Conservation (phyloP, 73 alveolate genomes). For the Tetrahymena malaccensis region DNA sequence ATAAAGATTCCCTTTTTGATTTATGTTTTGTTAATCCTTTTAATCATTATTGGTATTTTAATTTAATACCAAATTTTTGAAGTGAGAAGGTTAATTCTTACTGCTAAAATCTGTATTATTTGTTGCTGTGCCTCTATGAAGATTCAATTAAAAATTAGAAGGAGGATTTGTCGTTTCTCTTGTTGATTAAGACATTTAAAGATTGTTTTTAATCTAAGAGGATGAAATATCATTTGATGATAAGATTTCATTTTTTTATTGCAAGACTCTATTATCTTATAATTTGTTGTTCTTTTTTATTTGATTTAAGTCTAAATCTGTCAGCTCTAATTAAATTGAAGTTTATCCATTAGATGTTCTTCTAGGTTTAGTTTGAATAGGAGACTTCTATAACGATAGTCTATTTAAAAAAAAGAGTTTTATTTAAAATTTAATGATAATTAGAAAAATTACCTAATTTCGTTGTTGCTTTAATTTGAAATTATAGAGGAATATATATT, state of each 20-base stretch:
- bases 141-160: not conserved
- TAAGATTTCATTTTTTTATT: not conserved
- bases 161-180: not conserved
- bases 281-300: not conserved
- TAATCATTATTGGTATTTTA: not conserved
- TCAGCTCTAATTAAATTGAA: not conserved
- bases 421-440: not conserved
- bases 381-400: not conserved
- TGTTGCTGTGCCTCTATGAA: not conserved
- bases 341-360: not conserved
- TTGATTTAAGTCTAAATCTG: not conserved
- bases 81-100: not conserved
- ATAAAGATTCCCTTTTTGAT: not conserved
- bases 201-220: not conserved
- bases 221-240: not conserved
- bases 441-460: not conserved
- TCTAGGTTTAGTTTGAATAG: not conserved
- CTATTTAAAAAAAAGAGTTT: not conserved
- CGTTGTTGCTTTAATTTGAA: not conserved
- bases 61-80: not conserved
- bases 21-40: not conserved
- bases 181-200: not conserved
- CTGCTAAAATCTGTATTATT: not conserved
- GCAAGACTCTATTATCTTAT: not conserved
- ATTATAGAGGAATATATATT: not conserved